Base-by-base conservation (phyloP, 2,329 filamentous ascomycete genomes). In the Cytospora piceae region DNA sequence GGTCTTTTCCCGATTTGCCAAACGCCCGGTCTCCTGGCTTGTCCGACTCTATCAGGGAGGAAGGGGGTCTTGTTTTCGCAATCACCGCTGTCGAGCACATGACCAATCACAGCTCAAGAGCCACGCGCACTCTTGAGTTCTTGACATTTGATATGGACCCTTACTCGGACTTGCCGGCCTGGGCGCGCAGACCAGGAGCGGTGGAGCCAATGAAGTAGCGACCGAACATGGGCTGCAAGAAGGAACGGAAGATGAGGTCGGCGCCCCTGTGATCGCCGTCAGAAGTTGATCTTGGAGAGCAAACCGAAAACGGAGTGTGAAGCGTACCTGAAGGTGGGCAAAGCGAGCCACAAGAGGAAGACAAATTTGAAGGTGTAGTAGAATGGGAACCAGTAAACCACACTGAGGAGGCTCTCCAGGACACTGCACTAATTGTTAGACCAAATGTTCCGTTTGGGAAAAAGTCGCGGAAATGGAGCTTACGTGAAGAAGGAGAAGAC, bases 331-430 rank as follows among this genome's bases (percentile, higher is more conserved):
- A 96, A 97, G 80, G 92, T 87, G 79, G 95, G 95, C 75, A 99
- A 93, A 73, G 94, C 89, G 83, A 99, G 93, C 95, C 95, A 99
- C 78, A 99, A 89, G 74, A 98, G 86, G 79, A 98, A 91, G 77
- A 96, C 84, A 77, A 99, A 97, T 87, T 99, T 99, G 91, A 99
- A 98, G 77, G 94, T 94, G 82, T 92, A 99, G 90, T 99, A 99
- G 85, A 99, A 99, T 77, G 95, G 91, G 84, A 96, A 93, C 92
- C 92, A 96, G 86, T 95, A 95, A 70, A 94, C 91, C 70, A 93
- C 90, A 80, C 86, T 93, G 75, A 96, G 81, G 68, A 91, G 85
- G 79, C 90, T 93, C 85, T 96, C 92, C 73, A 93, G 76, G 58
- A 95, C 90, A 69, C 85, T 88, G 71, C 15, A 51, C 5, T 27